Percentiles rank a stretch among this genome's conserved stretches.
Conservation (phyloP, 2,329 filamentous ascomycete species). For the Pseudopithomyces chartarum region DNA sequence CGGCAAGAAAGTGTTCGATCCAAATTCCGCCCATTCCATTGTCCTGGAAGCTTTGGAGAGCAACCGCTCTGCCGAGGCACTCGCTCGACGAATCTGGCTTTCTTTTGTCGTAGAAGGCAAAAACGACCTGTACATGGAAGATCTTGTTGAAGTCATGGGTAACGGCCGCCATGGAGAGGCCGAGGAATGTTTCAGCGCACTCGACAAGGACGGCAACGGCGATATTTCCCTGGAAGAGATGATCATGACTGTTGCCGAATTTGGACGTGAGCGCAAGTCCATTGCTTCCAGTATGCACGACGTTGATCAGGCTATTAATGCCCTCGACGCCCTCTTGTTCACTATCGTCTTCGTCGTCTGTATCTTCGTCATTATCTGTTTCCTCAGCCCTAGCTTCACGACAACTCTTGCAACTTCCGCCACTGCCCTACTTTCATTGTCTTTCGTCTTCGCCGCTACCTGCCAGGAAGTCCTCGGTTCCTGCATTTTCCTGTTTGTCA, state of each 20-base stretch:
- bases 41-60: constrained; percentile 90
- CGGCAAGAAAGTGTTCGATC: constrained; percentile 93
- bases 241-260: constrained; percentile 82
- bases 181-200: constrained; percentile 78
- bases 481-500: constrained; percentile 98
- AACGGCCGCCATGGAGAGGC: constrained; percentile 74
- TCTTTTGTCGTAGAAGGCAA: constrained; percentile 92
- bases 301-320: constrained; percentile 90
- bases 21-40: constrained; percentile 85
- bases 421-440: constrained; percentile 90
- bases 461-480: constrained; percentile 96
- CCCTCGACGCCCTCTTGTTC: constrained; percentile 84
- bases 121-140: constrained; percentile 77
- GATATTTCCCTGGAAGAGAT: constrained; percentile 96
- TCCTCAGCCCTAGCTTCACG: constrained; percentile 84
- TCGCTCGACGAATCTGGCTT: constrained; percentile 96
- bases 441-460: constrained; percentile 92
- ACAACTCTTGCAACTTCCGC: constrained; percentile 87
- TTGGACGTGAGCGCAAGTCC: constrained; percentile 83
- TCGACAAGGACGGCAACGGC: constrained; percentile 89
- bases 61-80: constrained; percentile 80
- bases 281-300: constrained; percentile 95
- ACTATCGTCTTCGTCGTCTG: constrained; percentile 80
- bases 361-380: constrained; percentile 86
- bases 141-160: constrained; percentile 87